phyloP scores from a whole-genome alignment of 805 yeast genomes.

The Saccharomyces paradoxus region DNA sequence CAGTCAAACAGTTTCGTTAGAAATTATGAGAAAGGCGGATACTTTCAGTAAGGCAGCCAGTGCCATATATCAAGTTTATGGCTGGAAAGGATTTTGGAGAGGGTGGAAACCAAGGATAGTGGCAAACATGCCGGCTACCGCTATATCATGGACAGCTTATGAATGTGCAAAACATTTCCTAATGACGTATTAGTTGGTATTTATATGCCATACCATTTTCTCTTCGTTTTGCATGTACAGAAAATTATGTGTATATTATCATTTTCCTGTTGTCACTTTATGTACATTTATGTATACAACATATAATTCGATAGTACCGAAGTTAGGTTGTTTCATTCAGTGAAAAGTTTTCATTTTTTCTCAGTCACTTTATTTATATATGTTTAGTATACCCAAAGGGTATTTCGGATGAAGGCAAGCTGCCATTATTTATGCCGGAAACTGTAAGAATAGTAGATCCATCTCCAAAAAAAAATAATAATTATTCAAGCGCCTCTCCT shows the following conservation, averaged over 20 bases:
- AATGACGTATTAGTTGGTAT: background rate
- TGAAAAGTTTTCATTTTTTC: background rate
- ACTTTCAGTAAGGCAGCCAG: conserved; percentile 69
- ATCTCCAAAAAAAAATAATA: background rate
- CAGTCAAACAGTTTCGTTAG: conserved; percentile 34
- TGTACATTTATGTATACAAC: background rate
- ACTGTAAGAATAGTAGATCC: background rate
- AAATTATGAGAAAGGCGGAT: conserved; percentile 40
- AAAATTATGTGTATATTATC: background rate
- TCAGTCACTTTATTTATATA: background rate
- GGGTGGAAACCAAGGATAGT: conserved; percentile 89
- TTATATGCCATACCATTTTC: background rate
- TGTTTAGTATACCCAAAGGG: background rate
- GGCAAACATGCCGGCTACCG: conserved; percentile 94
- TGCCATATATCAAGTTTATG: conserved; percentile 55
- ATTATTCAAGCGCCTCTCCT: background rate
- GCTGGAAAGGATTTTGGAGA: conserved; percentile 61
- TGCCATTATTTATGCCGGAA: background rate
- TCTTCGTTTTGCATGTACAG: background rate
- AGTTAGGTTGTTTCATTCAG: background rate
- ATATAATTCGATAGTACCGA: background rate
- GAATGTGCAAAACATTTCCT: conserved; percentile 80
- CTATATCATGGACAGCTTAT: conserved; percentile 96
- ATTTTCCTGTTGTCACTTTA: background rate
- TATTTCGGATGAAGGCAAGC: background rate